Evolutionary conservation across 768 basidiomycete genomes (phyloP), one percentile per base, ranked within the genome.

Genomic region (Pisolithus microcarpus): DNA sequence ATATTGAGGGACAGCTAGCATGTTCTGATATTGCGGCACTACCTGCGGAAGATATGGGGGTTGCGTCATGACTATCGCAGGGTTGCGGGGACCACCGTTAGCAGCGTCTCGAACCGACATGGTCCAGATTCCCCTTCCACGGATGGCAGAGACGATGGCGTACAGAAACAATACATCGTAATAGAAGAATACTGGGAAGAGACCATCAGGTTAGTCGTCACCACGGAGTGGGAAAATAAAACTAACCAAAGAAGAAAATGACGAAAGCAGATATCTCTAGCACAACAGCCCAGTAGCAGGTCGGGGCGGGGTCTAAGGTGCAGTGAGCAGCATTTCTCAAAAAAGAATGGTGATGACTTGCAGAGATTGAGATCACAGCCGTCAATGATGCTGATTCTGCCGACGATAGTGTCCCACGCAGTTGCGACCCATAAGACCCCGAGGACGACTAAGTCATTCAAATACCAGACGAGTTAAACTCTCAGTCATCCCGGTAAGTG

Each of bases 191-290:
- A 55, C 65, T 62, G 16, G 36, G 19, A 31, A 38, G 9, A 21
- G 5, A 21, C n/a, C 15, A 30, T 50, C 36, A 52, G 47, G 19
- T 11, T 15, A 11, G 19, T 10, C 13, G 19, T 16, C 30, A n/a
- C 11, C 37, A 36, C 19, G 3, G 15, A 24, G 26, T 36, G 37
- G n/a, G n/a, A 21, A 34, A 16, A 10, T 9, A 49, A n/a, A 38
- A 4, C 62, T 2, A 54, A 68, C 65, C 62, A 8, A 36, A 46
- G 46, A 55, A 52, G 54, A 68, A 64, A 49, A 51, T 56, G 16
- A 54, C 19, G 43, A 66, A 65, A 5, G 62, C 40, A 31, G 56
- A 40, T 15, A 34, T 56, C 49, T 62, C 62, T 18, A 62, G 39
- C 13, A 45, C 51, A 18, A 49, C 56, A 44, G 59, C 36, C 49